Evolutionary conservation across 345 rosid genomes (phyloP).

Genomic region (Noccaea caerulescens): DNA sequence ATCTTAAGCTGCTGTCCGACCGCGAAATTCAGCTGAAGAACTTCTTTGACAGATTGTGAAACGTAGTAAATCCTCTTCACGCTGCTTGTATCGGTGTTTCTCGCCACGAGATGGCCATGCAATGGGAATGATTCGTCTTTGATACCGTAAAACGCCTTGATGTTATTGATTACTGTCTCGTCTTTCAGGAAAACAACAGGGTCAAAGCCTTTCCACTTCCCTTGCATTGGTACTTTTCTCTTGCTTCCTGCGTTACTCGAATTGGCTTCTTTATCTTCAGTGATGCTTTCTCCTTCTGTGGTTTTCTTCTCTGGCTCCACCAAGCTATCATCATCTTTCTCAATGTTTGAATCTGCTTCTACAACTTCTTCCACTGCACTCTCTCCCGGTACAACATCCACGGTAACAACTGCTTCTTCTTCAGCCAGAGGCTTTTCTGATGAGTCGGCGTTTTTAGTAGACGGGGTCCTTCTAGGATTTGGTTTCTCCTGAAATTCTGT

Average conservation of each 20-base stretch:
- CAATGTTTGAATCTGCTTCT: conserved; percentile 42
- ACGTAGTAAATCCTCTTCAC: conserved; percentile 95
- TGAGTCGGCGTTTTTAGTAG: conserved; percentile 39
- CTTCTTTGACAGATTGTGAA: conserved; percentile 84
- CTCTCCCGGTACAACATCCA: conserved; percentile 47
- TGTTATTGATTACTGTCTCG: conserved; percentile 62
- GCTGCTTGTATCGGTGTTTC: conserved; percentile 71
- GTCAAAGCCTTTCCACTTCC: conserved; percentile 94
- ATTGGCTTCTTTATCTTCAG: conserved; percentile 52
- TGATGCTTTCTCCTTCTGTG: conserved; percentile 43
- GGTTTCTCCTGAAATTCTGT: conserved; percentile 59
- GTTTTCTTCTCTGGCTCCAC: conserved; percentile 39
- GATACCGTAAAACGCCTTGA: conserved; percentile 80
- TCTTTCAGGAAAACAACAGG: conserved; percentile 85
- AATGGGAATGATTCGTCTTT: conserved; percentile 67
- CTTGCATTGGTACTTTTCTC: conserved; percentile 89
- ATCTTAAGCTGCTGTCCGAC: conserved; percentile 97
- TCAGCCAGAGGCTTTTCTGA: conserved; percentile 44
- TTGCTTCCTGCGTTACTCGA: conserved; percentile 54
- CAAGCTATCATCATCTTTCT: conserved; percentile 38
- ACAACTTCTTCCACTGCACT: conserved; percentile 43
- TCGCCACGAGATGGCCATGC: conserved; percentile 71
- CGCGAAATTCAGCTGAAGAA: conserved; percentile 73
- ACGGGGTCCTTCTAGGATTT: conserved; percentile 24
- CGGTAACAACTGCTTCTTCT: conserved; percentile 43